phyloP scores from a whole-genome alignment of 257 asterid genomes.

The Handroanthus guayacan region DNA sequence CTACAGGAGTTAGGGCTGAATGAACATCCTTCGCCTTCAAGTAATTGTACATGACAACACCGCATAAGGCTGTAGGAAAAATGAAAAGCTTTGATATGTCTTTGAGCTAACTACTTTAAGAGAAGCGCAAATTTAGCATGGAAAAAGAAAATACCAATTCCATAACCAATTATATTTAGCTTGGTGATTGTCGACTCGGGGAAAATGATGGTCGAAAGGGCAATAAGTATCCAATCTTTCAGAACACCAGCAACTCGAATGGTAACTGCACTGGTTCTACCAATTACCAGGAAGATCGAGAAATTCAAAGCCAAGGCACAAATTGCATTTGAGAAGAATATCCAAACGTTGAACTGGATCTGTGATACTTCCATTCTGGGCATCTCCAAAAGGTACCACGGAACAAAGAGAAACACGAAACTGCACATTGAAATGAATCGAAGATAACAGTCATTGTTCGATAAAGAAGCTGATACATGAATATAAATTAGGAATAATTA shows the following conservation, averaged over 20 bases:
- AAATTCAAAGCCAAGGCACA: constrained; percentile 95
- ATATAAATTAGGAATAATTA: too few species aligned
- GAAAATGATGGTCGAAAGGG: constrained; percentile 89
- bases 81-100: constrained; percentile 2
- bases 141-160: constrained; percentile 66
- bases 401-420: constrained; percentile 86
- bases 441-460: constrained; percentile 6
- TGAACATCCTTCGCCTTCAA: constrained; percentile 62
- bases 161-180: constrained; percentile 91
- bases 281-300: constrained; percentile 92
- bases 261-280: constrained; percentile 99
- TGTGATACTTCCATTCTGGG: constrained; percentile 93
- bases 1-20: constrained; percentile 52
- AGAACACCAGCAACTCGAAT: constrained; percentile 96
- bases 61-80: constrained; percentile 81
- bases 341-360: constrained; percentile 87
- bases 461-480: too few species aligned
- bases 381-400: constrained; percentile 97
- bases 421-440: constrained; percentile 58
- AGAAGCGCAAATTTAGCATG: constrained; percentile 21
- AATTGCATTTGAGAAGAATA: constrained; percentile 97
- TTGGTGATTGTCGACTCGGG: constrained; percentile 92
- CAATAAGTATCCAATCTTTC: constrained; percentile 97
- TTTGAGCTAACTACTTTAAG: constrained; percentile 20
- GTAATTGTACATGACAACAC: constrained; percentile 76